Conservation (phyloP, 805 yeast genomes). For the Metschnikowia dekortorum region DNA sequence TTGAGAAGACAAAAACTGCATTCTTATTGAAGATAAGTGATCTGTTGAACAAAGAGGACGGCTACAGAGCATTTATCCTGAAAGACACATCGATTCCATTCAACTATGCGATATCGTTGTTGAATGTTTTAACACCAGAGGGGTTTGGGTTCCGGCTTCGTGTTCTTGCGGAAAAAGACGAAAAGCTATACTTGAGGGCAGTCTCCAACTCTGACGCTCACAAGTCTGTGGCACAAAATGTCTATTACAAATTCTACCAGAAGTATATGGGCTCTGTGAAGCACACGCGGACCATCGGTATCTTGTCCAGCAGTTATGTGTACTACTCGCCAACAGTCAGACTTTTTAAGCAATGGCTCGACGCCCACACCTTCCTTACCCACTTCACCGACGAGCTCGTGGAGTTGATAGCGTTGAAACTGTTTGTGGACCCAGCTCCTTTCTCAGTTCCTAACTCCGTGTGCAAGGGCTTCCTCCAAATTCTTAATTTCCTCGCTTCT, state of each 20-base stretch:
- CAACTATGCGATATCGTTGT: conserved; percentile 51
- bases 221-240: conserved; percentile 53
- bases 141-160: conserved; percentile 84
- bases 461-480: conserved; percentile 75
- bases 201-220: conserved; percentile 62
- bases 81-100: conserved; percentile 65
- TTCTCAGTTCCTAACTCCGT: conserved; percentile 74
- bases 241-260: conserved; percentile 61
- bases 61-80: conserved; percentile 56
- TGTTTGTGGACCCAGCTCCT: conserved; percentile 87
- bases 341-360: conserved; percentile 85
- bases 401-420: conserved; percentile 77
- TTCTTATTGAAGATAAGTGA: conserved; percentile 66
- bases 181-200: conserved; percentile 65
- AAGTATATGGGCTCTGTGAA: conserved; percentile 63
- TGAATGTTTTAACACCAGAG: conserved; percentile 75
- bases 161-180: conserved; percentile 81
- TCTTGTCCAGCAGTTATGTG: conserved; percentile 66
- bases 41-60: conserved; percentile 44
- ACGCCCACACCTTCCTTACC: conserved; percentile 66
- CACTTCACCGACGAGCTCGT: conserved; percentile 75
- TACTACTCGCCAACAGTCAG: conserved; percentile 77
- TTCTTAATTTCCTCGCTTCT: conserved; percentile 60
- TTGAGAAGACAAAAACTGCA: conserved; percentile 89
- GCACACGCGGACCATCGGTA: conserved; percentile 76